These are phyloP conservation scores for Ascoidea asiatica DNA, from an alignment of 805 yeast species.

Conservation along the genomic window DNA sequence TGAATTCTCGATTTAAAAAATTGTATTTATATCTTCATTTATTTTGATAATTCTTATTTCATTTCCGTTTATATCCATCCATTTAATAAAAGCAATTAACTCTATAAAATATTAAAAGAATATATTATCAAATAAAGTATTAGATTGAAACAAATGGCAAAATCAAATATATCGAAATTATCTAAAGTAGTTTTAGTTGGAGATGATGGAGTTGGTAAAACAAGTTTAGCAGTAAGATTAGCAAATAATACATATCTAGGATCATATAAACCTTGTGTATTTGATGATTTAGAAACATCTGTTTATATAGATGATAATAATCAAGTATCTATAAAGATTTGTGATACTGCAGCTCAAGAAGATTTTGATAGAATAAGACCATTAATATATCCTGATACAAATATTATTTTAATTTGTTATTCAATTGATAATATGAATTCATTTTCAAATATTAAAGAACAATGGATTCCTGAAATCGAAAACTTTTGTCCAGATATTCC, in stretches of 20 bases:
- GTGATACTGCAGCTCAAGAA: conserved; percentile 99
- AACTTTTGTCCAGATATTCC: conserved; percentile 94
- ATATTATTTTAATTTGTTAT: conserved; percentile 84
- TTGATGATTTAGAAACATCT: conserved; percentile 95
- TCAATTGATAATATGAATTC: conserved; percentile 87
- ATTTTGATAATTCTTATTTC: no score
- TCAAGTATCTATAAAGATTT: conserved; percentile 82
- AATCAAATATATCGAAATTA: no score
- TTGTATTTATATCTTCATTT: no score
- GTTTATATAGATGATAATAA: conserved; percentile 87
- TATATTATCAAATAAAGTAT: no score
- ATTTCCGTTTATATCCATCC: no score
- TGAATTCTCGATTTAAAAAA: no score
- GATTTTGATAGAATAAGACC: conserved; percentile 84
- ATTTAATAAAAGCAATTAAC: no score
- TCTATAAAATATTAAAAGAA: no score
- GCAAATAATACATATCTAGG: conserved; percentile 87
- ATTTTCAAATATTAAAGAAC: conserved; percentile 84
- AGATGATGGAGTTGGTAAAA: conserved; percentile 98
- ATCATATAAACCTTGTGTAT: conserved; percentile 91
- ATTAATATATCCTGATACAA: conserved; percentile 91
- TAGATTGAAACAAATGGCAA: no score
- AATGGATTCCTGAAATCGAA: conserved; percentile 87
- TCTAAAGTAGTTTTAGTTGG: conserved; percentile 91
- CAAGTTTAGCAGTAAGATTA: conserved; percentile 71